These are phyloP conservation scores for Cinnamomum chago DNA, from an alignment of 164 flowering plant species.

Conservation along the genomic window DNA sequence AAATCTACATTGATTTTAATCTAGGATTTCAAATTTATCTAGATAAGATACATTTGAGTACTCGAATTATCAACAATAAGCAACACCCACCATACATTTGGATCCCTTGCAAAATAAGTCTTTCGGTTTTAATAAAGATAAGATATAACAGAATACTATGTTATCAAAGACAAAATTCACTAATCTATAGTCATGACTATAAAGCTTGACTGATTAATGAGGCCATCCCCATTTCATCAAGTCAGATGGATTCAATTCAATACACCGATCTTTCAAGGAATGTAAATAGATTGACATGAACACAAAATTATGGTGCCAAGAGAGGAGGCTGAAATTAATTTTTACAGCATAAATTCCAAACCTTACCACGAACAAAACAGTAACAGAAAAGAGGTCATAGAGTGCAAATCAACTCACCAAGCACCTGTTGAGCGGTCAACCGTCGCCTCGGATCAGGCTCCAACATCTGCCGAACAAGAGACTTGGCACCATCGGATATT, in stretches of 20 bases:
- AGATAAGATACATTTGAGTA: not conserved
- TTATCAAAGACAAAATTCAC: not conserved
- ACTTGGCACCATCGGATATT: constrained; percentile 83
- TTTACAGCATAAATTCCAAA: not conserved
- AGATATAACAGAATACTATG: not conserved
- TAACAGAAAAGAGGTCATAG: not conserved
- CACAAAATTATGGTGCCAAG: not conserved
- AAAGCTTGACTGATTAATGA: not conserved
- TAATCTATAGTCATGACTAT: not conserved
- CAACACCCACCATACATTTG: too few species aligned
- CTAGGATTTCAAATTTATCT: not conserved
- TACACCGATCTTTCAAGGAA: not conserved
- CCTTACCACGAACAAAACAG: not conserved
- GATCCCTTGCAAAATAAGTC: too few species aligned
- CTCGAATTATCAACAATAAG: too few species aligned
- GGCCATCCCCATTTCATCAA: not conserved
- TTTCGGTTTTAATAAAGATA: too few species aligned
- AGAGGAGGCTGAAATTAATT: not conserved
- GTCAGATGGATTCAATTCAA: not conserved
- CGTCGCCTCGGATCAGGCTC: constrained; percentile 80
- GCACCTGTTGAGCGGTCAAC: constrained; percentile 91
- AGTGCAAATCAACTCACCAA: constrained; percentile 49
- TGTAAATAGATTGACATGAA: not conserved
- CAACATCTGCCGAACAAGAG: constrained; percentile 88
- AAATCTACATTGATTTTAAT: too few species aligned